phyloP scores from a whole-genome alignment of 257 asterid genomes.

The Misopates orontium region DNA sequence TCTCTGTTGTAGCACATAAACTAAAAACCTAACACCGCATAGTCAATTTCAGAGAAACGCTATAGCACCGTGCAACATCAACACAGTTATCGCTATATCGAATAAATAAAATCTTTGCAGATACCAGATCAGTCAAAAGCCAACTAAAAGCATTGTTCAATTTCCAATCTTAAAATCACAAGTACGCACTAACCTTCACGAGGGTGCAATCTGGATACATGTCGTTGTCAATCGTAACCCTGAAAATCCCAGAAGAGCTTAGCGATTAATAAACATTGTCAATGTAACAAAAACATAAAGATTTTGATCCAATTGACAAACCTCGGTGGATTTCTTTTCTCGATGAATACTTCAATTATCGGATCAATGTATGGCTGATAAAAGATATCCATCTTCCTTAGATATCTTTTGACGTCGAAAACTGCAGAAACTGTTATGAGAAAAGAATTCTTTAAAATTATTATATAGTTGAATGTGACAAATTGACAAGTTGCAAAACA shows the following conservation, averaged over 20 bases:
- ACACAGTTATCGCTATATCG: too few relatives aligned
- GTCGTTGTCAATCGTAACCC: conserved; percentile 81
- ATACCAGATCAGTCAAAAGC: too few relatives aligned
- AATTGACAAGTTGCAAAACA: neutral
- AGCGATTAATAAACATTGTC: neutral
- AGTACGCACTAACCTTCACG: conserved; percentile 64
- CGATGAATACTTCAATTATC: conserved; percentile 57
- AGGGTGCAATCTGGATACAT: conserved; percentile 67
- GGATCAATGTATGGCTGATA: conserved; percentile 69
- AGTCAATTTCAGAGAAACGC: too few relatives aligned
- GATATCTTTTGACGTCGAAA: neutral
- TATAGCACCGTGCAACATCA: too few relatives aligned
- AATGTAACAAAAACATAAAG: neutral
- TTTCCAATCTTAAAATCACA: neutral
- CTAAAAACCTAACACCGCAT: too few relatives aligned
- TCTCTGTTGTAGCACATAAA: too few relatives aligned
- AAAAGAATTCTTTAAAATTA: neutral
- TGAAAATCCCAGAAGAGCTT: conserved; percentile 34
- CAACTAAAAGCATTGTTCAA: too few relatives aligned
- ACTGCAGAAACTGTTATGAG: conserved; percentile 26
- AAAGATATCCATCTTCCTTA: conserved; percentile 54
- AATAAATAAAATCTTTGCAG: too few relatives aligned
- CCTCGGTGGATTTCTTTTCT: conserved; percentile 91
- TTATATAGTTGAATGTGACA: too few relatives aligned
- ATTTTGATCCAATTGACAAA: conserved; percentile 21